A percentile compares a stretch with the other conserved stretches of the same genome.
These are phyloP conservation scores for Starmera dryadoides DNA, from an alignment of 805 yeast genomes.

Conservation along the genomic window DNA sequence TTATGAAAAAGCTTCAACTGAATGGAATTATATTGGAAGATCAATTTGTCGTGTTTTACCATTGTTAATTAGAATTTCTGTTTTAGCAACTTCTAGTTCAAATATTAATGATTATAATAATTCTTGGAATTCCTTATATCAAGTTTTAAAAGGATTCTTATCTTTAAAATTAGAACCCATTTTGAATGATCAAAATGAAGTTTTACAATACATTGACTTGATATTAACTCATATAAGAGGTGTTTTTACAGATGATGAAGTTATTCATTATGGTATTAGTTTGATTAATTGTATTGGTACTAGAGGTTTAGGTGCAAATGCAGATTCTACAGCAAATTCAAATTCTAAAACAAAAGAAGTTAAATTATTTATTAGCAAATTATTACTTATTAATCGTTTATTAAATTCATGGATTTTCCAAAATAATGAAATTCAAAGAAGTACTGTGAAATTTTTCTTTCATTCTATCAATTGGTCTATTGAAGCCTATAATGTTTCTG, in stretches of 20 bases:
- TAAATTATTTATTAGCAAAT: constrained; percentile 53
- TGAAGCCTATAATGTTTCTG: constrained; percentile 44
- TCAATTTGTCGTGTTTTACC: constrained; percentile 55
- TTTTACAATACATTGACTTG: constrained; percentile 54
- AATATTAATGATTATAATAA: constrained; percentile 18
- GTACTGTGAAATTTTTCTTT: constrained; percentile 38
- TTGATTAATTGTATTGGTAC: constrained; percentile 49
- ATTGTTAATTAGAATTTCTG: constrained; percentile 38
- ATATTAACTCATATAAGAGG: constrained; percentile 38
- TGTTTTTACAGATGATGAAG: constrained; percentile 29
- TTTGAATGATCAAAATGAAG: constrained; percentile 53
- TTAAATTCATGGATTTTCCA: constrained; percentile 29
- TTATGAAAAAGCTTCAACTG: constrained; percentile 40
- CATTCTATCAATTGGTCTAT: constrained; percentile 48
- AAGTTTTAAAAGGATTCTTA: constrained; percentile 35
- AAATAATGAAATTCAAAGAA: constrained; percentile 20
- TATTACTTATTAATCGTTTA: constrained; percentile 53
- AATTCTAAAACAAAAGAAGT: constrained; percentile 22
- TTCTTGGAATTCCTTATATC: constrained; percentile 24
- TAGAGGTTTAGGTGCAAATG: constrained; percentile 45
- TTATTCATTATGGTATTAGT: constrained; percentile 33
- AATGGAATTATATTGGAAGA: constrained; percentile 59
- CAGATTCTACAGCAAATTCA: constrained; percentile 5
- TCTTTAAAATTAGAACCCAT: constrained; percentile 37
- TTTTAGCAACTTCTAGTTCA: constrained; percentile 16